A percentile compares a stretch with the other conserved stretches of the same genome.
Conservation (phyloP, 768 basidiomycete genomes). For the Auricularia heimuer region DNA sequence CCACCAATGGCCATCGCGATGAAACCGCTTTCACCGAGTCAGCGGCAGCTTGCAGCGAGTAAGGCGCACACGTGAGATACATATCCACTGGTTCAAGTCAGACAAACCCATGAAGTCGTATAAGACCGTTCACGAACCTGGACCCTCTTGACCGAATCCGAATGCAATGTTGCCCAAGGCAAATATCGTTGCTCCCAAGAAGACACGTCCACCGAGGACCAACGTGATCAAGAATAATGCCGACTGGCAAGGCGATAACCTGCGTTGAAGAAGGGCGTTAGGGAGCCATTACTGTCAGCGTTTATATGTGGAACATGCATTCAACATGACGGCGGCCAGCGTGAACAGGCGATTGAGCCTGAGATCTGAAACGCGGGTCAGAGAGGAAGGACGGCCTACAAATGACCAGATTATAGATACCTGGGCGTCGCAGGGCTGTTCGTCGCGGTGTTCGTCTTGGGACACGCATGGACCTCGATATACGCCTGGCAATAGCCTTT, state of each 20-base stretch:
- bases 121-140: constrained; percentile 11
- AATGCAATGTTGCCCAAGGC: constrained; percentile 22
- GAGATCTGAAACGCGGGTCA: background rate
- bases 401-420: background rate
- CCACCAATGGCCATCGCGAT: constrained; percentile 26
- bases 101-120: background rate
- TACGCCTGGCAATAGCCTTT: constrained; percentile 12
- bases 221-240: constrained; percentile 18
- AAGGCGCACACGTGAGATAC: too few species aligned
- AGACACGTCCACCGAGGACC: constrained; percentile 24
- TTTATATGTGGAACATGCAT: background rate
- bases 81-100: too few species aligned
- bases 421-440: constrained; percentile 13
- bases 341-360: constrained; percentile 26
- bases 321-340: background rate
- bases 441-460: constrained; percentile 6
- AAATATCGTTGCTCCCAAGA: constrained; percentile 21
- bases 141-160: constrained; percentile 15
- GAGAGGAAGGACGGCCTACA: too few species aligned
- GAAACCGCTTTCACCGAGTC: constrained; percentile 17
- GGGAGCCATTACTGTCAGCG: background rate
- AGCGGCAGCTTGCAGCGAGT: background rate
- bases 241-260: constrained; percentile 21
- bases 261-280: background rate
- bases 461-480: constrained; percentile 18